phyloP scores from a whole-genome alignment of 108 stramenopile genomes.

The Skeletonema grethae region DNA sequence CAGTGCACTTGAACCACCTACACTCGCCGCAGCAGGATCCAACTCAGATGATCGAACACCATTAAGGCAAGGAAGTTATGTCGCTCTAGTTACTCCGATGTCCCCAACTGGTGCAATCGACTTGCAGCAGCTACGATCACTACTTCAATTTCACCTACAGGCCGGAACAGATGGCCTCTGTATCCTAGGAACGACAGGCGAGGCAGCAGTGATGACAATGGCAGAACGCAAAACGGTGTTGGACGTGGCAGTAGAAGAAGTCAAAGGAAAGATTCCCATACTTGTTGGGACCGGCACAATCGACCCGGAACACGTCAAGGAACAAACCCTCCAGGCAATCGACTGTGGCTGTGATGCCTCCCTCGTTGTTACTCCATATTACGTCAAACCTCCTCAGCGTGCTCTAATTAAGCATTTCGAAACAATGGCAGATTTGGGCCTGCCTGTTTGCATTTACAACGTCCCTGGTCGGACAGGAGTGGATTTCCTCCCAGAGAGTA shows the following conservation, averaged over 20 bases:
- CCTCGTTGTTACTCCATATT: conserved; percentile 85
- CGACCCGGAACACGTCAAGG: conserved; percentile 52
- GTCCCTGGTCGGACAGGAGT: conserved; percentile 68
- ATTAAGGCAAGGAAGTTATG: conserved; percentile 59
- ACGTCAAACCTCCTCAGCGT: conserved; percentile 81
- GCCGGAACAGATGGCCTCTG: conserved; percentile 75
- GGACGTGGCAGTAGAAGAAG: conserved; percentile 58
- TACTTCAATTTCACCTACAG: conserved; percentile 70
- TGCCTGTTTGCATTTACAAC: conserved; percentile 85
- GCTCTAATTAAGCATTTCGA: conserved; percentile 70
- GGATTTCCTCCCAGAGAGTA: conserved; percentile 58
- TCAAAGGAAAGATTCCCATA: conserved; percentile 64
- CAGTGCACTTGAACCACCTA: background rate
- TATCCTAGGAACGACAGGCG: conserved; percentile 78
- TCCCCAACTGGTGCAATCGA: conserved; percentile 59
- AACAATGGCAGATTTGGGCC: conserved; percentile 61
- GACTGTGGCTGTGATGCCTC: conserved; percentile 73
- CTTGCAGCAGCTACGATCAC: conserved; percentile 42
- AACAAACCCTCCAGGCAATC: conserved; percentile 62
- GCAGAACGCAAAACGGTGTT: conserved; percentile 64
- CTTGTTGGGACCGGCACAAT: conserved; percentile 72
- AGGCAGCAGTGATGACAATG: conserved; percentile 59
- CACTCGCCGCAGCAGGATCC: conserved; percentile 31
- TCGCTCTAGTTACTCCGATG: conserved; percentile 78
- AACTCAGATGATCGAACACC: conserved; percentile 63